Base-by-base conservation (phyloP, 164 flowering plant species). In the Liriodendron chinense region DNA sequence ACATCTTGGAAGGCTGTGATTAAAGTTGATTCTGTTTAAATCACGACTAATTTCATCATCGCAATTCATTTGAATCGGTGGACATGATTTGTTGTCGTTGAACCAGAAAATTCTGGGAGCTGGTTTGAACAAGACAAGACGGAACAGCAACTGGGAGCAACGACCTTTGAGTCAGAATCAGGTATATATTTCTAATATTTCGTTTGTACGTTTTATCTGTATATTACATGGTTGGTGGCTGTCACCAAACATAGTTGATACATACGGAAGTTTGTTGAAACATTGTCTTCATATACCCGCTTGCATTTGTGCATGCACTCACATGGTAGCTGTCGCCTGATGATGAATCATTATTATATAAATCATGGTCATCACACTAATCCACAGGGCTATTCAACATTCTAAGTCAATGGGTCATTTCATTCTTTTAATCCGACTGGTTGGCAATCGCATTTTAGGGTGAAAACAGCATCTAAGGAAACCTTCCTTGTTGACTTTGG, bases 101-200 rank as follows among this genome's bases (percentile, higher is more conserved):
- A 68, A 43, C 57, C 80, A 95, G 99, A 92, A 91, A 90, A 84
- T 92, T 76, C 64, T 96, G 79, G 98, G 99, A 61, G 84, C 85
- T 74, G 91, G 97, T 69, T 85, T 96, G 85, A 90, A 92, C 81
- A 96, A 94, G 80, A 91, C 96, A 48, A 90, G 97, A 70, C 85
- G 97, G 62, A 94, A 96, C 77, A 90, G 98, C 84, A 85, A 94
- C 73, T 96, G 99, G 99, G 98, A 96, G 85, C 89, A 89, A 81
- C 85, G 99, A 7, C 99, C 99, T 77, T 78, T 96, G 81, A 86
- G 79, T 74, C 86, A 71, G 75, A 84, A 89, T 79, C 97, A 96
- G 87, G 99, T 92, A 79, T 49, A 71, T 75, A 71, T 68, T 49
- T 59, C 43, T 59, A 25, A 8, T 48, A 28, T 49, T 26, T 34